These are phyloP conservation scores for Apiospora malaysiana DNA, from an alignment of 2,329 filamentous ascomycete species.

Conservation along the genomic window DNA sequence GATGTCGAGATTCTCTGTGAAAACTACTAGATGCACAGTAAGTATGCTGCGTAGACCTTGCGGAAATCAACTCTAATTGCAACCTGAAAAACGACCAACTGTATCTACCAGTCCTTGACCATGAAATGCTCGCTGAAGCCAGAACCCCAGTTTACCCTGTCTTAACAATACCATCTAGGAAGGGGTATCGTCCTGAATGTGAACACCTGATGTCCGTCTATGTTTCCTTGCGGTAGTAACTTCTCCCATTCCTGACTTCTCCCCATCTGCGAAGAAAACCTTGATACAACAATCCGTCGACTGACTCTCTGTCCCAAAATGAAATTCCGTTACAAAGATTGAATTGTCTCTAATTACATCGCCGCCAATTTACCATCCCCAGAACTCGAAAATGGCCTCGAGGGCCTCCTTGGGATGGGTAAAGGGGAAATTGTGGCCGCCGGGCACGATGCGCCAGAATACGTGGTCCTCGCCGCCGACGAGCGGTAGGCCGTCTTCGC, in stretches of 20 bases:
- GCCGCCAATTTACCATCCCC: conserved; percentile 35
- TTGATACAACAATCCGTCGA: not conserved
- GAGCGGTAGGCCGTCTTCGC: conserved; percentile 54
- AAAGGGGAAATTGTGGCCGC: conserved; percentile 68
- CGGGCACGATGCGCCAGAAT: conserved; percentile 57
- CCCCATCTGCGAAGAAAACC: not conserved
- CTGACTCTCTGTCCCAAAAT: not conserved
- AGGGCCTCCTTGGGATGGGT: conserved; percentile 55
- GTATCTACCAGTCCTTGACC: not conserved
- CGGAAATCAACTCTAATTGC: not conserved
- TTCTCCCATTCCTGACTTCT: not conserved
- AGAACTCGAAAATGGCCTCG: conserved; percentile 54
- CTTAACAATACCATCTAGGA: not conserved
- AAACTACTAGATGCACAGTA: not conserved
- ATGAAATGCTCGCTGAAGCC: not conserved
- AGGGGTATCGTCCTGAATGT: not conserved
- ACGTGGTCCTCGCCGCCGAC: conserved; percentile 56
- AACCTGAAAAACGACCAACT: not conserved
- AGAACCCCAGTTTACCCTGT: not conserved
- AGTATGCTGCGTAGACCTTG: not conserved
- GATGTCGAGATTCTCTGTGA: not conserved
- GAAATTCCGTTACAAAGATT: no score
- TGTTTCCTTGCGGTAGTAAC: not conserved
- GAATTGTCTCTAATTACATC: no score
- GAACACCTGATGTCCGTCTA: not conserved